Evolutionary conservation across 2,329 filamentous ascomycete species (phyloP).

Genomic region (Talaromyces sp.): DNA sequence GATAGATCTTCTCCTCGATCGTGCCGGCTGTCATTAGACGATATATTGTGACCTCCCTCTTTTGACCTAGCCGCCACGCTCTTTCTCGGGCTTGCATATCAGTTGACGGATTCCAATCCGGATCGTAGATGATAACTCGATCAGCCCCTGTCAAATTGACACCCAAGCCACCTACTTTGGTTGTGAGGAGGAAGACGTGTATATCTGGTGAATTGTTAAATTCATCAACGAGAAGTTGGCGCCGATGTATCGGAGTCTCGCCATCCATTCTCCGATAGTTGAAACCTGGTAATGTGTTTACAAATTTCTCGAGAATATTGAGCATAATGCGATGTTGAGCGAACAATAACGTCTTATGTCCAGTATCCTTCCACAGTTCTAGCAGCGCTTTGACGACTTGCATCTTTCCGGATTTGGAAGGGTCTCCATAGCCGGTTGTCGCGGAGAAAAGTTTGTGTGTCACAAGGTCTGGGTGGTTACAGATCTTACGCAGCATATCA

Average conservation of each 20-base stretch:
- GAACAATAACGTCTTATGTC: slow-evolving; percentile 91
- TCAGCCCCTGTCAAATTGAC: slow-evolving; percentile 94
- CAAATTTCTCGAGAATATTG: slow-evolving; percentile 83
- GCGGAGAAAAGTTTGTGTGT: slow-evolving; percentile 61
- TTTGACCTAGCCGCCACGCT: slow-evolving; percentile 93
- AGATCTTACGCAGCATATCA: slow-evolving; percentile 90
- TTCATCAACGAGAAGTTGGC: slow-evolving; percentile 85
- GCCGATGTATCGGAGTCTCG: slow-evolving; percentile 77
- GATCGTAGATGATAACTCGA: slow-evolving; percentile 96
- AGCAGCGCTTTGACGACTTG: slow-evolving; percentile 86
- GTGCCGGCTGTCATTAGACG: slow-evolving; percentile 97
- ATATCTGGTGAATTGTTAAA: slow-evolving; percentile 81
- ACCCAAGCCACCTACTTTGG: slow-evolving; percentile 89
- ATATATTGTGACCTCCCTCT: slow-evolving; percentile 91
- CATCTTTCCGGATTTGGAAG: slow-evolving; percentile 87
- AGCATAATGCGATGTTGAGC: slow-evolving; percentile 94
- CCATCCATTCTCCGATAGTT: slow-evolving; percentile 91
- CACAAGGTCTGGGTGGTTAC: slow-evolving; percentile 90
- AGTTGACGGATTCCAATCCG: slow-evolving; percentile 97
- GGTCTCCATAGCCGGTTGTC: slow-evolving; percentile 69
- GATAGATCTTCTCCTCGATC: slow-evolving; percentile 98
- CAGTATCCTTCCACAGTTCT: slow-evolving; percentile 84
- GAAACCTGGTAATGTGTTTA: slow-evolving; percentile 65
- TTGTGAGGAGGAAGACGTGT: slow-evolving; percentile 89
- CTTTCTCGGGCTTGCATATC: slow-evolving; percentile 93